Evolutionary conservation across 1,284 basidiomycete species (phyloP), one percentile per base, ranked within the genome.

Genomic region (Cystobasidiaceae sp.): DNA sequence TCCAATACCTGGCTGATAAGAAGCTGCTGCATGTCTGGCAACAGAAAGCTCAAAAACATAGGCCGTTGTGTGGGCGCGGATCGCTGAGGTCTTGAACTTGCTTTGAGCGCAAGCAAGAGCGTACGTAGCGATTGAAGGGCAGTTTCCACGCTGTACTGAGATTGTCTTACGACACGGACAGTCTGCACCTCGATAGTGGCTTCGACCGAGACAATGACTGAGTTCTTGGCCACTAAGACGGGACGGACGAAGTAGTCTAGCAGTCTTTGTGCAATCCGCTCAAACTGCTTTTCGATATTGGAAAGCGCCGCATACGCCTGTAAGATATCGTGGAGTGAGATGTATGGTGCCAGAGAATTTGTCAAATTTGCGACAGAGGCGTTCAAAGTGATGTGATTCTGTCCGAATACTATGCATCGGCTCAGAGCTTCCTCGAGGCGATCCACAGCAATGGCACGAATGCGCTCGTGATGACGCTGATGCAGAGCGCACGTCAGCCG

Each of bases 401-500:
- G 39, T 2, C 9, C 41, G 37, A 52, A 43, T 3, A 50, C 37
- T 5, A 64, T 15, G 27, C 51, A 64, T n/a, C 32, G 51, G 30
- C 39, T 21, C 8, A 55, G 52, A 27, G 61, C 61, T 6, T 41
- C 61, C 30, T 64, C 61, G 15, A 64, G 41, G 21, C 61, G 37
- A n/a, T 64, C 52, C 21, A 48, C 25, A 3, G 52, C 43, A 11
- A 37, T 45, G n/a, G 19, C 46, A 17, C 43, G 61, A 17, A 52
- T 19, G 30, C 56, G 51, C 17, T 45, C 46, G n/a, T 23, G 37
- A 45, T 55, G 50, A n/a, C 17, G 19, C 52, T 48, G 27, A 23
- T 50, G 37, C 4, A 43, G 9, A 9, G 4, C 33, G 27, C 1
- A 23, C 45, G 45, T 32, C 25, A 7, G 45, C n/a, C 15, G 17